These are phyloP conservation scores for Withania somnifera DNA, from an alignment of 305 asterid genomes.

Conservation along the genomic window DNA sequence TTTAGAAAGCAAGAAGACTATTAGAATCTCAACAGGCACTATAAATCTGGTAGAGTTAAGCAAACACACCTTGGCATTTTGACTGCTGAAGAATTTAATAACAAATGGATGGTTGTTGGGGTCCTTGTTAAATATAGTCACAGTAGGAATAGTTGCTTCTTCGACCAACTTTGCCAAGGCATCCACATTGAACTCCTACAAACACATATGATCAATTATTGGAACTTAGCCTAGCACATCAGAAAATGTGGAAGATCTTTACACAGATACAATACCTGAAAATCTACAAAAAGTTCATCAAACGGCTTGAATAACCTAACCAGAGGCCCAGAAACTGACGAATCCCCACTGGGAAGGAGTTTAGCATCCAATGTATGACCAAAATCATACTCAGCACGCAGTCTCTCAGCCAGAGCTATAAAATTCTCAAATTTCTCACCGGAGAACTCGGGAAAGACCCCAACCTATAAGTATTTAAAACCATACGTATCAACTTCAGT, in stretches of 20 bases:
- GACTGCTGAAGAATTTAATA: conserved; percentile 48
- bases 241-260: not conserved
- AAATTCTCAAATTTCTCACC: conserved; percentile 83
- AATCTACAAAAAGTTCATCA: conserved; percentile 84
- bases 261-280: conserved; percentile 37
- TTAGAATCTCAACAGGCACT: not conserved
- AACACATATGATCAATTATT: conserved; percentile 3
- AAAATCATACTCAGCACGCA: conserved; percentile 79
- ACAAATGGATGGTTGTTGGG: conserved; percentile 64
- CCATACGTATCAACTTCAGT: not conserved
- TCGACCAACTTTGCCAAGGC: conserved; percentile 56
- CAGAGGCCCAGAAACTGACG: conserved; percentile 57
- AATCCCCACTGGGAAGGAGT: conserved; percentile 77
- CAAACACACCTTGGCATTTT: conserved; percentile 43
- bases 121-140: conserved; percentile 61
- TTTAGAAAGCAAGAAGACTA: not conserved
- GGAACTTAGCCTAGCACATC: not conserved
- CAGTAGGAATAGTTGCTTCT: conserved; percentile 56
- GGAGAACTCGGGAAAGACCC: conserved; percentile 78
- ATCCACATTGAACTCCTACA: conserved; percentile 69
- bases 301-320: conserved; percentile 87
- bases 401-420: conserved; percentile 66
- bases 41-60: not conserved
- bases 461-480: conserved; percentile 40
- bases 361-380: conserved; percentile 64